A percentile compares a stretch with the other conserved stretches of the same genome.
Conservation (phyloP, 352 stramenopile species). For the Thalassiosira exigua region DNA sequence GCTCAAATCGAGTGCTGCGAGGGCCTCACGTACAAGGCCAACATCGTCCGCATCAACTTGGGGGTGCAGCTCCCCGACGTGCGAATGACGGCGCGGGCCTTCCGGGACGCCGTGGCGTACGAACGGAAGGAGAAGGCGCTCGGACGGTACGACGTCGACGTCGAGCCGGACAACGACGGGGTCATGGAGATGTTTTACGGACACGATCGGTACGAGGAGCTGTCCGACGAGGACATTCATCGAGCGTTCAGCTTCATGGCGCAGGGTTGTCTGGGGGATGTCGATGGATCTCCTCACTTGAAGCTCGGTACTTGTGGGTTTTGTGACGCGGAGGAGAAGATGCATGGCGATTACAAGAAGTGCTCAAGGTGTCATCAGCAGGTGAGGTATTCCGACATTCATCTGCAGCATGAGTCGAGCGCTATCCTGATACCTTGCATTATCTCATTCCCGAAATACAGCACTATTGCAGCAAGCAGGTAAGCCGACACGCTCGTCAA, state of each 20-base stretch:
- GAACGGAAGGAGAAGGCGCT: conserved; percentile 36
- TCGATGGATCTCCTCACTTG: conserved; percentile 4
- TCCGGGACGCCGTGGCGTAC: conserved; percentile 14
- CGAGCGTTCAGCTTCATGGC: conserved; percentile 15
- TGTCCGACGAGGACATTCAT: conserved; percentile 22
- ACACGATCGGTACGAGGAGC: conserved; percentile 10
- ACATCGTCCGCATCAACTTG: conserved; percentile 21
- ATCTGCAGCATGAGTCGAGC: too few relatives aligned
- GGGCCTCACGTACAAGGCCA: conserved; percentile 23
- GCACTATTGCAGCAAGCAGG: too few relatives aligned
- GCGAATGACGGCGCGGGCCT: conserved; percentile 13
- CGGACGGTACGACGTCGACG: conserved; percentile 2
- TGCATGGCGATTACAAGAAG: conserved; percentile 21
- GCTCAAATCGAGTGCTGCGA: conserved; percentile 18
- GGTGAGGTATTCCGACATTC: too few relatives aligned
- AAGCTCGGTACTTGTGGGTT: conserved; percentile 10
- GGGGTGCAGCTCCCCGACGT: conserved; percentile 10
- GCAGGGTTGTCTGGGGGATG: background rate
- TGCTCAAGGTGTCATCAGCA: conserved; percentile 20
- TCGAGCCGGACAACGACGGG: conserved; percentile 6
- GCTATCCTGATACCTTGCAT: too few relatives aligned
- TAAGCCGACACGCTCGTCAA: too few relatives aligned
- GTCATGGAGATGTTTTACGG: conserved; percentile 15
- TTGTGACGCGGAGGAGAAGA: conserved; percentile 17
- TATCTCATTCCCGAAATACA: too few relatives aligned